These are phyloP conservation scores for Marasmius tenuissimus DNA, from an alignment of 1,284 basidiomycete species.

Conservation along the genomic window DNA sequence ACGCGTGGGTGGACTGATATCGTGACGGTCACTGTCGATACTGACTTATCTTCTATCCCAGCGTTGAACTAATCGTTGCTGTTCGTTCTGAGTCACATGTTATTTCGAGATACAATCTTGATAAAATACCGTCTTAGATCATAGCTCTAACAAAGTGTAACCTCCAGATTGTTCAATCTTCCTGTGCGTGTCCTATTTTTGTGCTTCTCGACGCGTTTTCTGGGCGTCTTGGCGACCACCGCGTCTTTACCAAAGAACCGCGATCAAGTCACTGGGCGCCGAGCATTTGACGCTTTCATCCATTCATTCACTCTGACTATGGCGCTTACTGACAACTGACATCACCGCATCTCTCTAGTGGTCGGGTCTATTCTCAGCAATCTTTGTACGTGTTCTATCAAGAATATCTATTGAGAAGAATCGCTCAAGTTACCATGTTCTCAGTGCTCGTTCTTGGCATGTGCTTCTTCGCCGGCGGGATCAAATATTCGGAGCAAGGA, in stretches of 20 bases:
- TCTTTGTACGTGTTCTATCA: constrained; percentile 45
- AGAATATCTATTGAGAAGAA: neutral
- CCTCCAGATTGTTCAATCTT: constrained; percentile 80
- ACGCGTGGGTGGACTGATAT: constrained; percentile 56
- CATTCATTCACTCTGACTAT: neutral
- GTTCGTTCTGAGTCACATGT: constrained; percentile 40
- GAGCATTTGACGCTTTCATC: neutral
- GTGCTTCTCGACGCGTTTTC: neutral
- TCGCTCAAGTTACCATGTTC: constrained; percentile 16
- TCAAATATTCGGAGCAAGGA: constrained; percentile 69
- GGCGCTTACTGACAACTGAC: neutral
- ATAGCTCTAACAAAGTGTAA: constrained; percentile 82
- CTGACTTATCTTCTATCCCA: constrained; percentile 25
- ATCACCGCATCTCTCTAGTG: constrained; percentile 43
- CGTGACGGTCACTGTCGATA: neutral
- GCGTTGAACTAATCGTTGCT: constrained; percentile 80
- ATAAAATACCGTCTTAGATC: constrained; percentile 48
- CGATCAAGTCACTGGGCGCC: neutral
- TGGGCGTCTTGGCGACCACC: neutral
- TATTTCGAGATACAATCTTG: constrained; percentile 12
- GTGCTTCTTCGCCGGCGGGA: constrained; percentile 76
- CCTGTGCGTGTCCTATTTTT: constrained; percentile 50
- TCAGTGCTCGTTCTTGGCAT: constrained; percentile 81
- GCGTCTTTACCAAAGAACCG: neutral
- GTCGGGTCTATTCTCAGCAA: constrained; percentile 84